phyloP scores from a whole-genome alignment of 805 yeast genomes.

The Spathaspora girioi region DNA sequence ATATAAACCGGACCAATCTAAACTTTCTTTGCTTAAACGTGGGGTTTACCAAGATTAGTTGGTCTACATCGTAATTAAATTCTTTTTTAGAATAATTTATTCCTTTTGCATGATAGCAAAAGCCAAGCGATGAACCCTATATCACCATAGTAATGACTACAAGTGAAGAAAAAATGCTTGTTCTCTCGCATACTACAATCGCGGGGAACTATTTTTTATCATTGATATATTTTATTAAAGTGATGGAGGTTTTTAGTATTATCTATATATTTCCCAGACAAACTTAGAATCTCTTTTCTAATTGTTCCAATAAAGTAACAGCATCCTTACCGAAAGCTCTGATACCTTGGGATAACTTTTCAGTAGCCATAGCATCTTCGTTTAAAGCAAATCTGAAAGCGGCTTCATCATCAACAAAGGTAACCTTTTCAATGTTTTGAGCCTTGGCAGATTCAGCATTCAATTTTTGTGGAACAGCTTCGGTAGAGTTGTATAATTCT shows the following conservation, averaged over 20 bases:
- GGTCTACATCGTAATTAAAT: too few relatives aligned
- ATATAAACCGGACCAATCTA: too few relatives aligned
- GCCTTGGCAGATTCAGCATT: slow-evolving; percentile 60
- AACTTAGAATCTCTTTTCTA: slow-evolving; percentile 52
- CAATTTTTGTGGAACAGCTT: slow-evolving; percentile 75
- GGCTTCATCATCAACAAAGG: slow-evolving; percentile 82
- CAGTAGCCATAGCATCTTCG: slow-evolving; percentile 98
- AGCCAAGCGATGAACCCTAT: too few relatives aligned
- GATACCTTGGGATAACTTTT: slow-evolving; percentile 96
- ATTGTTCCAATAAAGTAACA: slow-evolving; percentile 65
- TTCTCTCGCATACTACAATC: too few relatives aligned
- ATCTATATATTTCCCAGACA: not conserved
- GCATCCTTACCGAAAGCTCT: slow-evolving; percentile 95
- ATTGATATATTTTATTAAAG: not conserved
- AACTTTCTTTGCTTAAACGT: too few relatives aligned
- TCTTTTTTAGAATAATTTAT: too few relatives aligned
- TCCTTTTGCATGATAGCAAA: too few relatives aligned
- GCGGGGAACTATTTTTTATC: too few relatives aligned
- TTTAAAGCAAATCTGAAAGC: slow-evolving; percentile 86
- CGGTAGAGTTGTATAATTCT: slow-evolving; percentile 76
- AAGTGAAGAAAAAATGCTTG: too few relatives aligned
- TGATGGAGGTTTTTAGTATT: not conserved
- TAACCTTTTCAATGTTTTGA: slow-evolving; percentile 60
- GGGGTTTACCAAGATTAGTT: too few relatives aligned
- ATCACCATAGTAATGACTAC: too few relatives aligned